phyloP scores from a whole-genome alignment of 441 rosid species.

The Melastoma candidum region DNA sequence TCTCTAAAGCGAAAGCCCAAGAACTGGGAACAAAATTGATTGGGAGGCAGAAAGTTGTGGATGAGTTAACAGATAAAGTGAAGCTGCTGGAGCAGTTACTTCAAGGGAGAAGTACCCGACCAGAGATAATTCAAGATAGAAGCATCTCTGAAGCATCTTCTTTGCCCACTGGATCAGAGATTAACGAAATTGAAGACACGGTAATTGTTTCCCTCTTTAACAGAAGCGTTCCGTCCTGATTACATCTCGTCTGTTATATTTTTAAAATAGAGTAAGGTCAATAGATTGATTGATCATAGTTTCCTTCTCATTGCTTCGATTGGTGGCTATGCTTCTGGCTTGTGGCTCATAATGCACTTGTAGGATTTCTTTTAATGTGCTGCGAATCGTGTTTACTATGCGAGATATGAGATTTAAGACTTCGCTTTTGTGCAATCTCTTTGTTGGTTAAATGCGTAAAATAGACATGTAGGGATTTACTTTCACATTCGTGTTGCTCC shows the following conservation, averaged over 20 bases:
- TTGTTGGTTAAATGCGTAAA: no score
- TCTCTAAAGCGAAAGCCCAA: conserved; percentile 46
- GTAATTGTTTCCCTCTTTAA: conserved; percentile 21
- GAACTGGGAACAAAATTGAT: conserved; percentile 57
- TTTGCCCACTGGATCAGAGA: conserved; percentile 60
- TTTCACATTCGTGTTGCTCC: no score
- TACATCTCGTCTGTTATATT: not conserved
- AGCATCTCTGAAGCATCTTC: conserved; percentile 63
- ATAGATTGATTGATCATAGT: no score
- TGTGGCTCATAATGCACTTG: no score
- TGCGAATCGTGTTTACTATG: no score
- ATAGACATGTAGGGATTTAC: no score
- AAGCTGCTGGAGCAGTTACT: conserved; percentile 55
- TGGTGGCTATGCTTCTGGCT: no score
- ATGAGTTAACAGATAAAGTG: conserved; percentile 52
- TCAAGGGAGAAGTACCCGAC: conserved; percentile 35
- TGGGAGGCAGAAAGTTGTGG: conserved; percentile 57
- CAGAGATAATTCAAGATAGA: conserved; percentile 65
- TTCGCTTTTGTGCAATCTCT: no score
- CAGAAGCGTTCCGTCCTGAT: not conserved
- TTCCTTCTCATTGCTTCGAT: no score
- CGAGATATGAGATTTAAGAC: no score
- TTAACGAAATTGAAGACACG: conserved; percentile 78
- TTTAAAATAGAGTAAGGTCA: not conserved
- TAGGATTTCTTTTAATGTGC: no score